phyloP scores from a whole-genome alignment of 2,329 filamentous ascomycete species.

The Pseudogymnoascus destructans region DNA sequence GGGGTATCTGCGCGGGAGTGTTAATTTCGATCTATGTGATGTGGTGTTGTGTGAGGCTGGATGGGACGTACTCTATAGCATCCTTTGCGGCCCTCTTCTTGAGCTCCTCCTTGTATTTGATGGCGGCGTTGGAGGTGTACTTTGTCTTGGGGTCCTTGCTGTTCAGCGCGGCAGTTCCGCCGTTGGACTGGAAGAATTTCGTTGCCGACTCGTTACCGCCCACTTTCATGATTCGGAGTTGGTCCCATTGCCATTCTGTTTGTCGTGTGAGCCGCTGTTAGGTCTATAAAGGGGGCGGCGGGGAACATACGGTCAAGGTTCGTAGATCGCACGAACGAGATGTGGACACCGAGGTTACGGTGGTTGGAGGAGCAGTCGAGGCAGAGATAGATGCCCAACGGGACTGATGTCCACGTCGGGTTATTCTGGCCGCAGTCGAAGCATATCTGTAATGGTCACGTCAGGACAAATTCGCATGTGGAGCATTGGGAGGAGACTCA shows the following conservation, averaged over 20 bases:
- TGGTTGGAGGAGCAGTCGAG: slow-evolving; percentile 96
- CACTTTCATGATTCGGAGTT: slow-evolving; percentile 93
- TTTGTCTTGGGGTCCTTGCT: slow-evolving; percentile 97
- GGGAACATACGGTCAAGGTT: slow-evolving; percentile 83
- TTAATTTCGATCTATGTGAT: slow-evolving; percentile 15
- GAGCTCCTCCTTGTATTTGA: slow-evolving; percentile 96
- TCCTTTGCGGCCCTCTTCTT: slow-evolving; percentile 75
- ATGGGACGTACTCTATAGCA: slow-evolving; percentile 57
- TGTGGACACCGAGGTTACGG: slow-evolving; percentile 94
- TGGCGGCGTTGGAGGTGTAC: slow-evolving; percentile 85
- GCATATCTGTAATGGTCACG: slow-evolving; percentile 53
- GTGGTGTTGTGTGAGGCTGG: not conserved
- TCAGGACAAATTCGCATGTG: slow-evolving; percentile 11
- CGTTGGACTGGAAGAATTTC: slow-evolving; percentile 96
- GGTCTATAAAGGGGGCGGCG: slow-evolving; percentile 8
- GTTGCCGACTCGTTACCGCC: slow-evolving; percentile 96
- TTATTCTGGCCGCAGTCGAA: slow-evolving; percentile 98
- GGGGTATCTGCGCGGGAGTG: slow-evolving; percentile 50
- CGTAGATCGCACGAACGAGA: slow-evolving; percentile 96
- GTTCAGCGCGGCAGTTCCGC: slow-evolving; percentile 80
- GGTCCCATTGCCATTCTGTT: slow-evolving; percentile 95
- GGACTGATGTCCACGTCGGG: slow-evolving; percentile 95
- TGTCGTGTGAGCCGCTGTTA: slow-evolving; percentile 19
- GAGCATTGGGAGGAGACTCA: slow-evolving; percentile 28
- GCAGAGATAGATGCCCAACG: slow-evolving; percentile 94